A percentile compares a stretch with the other conserved stretches of the same genome.
Conservation (phyloP, 2,329 filamentous ascomycete genomes). For the Spiromastix sp. region DNA sequence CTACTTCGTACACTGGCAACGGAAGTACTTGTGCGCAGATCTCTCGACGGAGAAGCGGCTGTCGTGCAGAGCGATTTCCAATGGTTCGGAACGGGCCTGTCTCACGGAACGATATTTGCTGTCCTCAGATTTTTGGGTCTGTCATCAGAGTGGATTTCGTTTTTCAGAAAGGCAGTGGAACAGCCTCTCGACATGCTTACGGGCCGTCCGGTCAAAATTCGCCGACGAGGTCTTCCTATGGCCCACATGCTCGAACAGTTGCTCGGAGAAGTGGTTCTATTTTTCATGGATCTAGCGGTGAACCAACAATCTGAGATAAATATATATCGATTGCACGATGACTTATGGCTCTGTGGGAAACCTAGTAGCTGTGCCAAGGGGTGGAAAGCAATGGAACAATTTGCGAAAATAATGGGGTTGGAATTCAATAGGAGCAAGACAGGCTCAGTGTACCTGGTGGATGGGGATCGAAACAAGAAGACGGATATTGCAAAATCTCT, state of each 20-base stretch:
- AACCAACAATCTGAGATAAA: conserved; percentile 34
- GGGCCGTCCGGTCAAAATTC: conserved; percentile 29
- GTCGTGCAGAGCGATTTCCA: conserved; percentile 35
- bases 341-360: conserved; percentile 39
- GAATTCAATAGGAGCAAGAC: conserved; percentile 39
- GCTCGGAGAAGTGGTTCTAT: conserved; percentile 38
- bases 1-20: conserved; percentile 31
- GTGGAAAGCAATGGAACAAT: conserved; percentile 35
- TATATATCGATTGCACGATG: conserved; percentile 40
- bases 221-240: conserved; percentile 36
- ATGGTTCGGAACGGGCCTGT: conserved; percentile 34
- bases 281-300: conserved; percentile 38
- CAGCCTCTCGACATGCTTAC: conserved; percentile 33
- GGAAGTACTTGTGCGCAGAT: conserved; percentile 25
- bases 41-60: conserved; percentile 25
- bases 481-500: conserved; percentile 24
- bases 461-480: conserved; percentile 11
- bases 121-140: conserved; percentile 38
- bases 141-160: conserved; percentile 30
- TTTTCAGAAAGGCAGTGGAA: conserved; percentile 37
- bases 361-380: conserved; percentile 31
- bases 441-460: conserved; percentile 36
- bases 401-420: conserved; percentile 33
- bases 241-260: conserved; percentile 38
- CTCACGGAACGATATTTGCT: conserved; percentile 35